A percentile compares a stretch with the other conserved stretches of the same genome.
Evolutionary conservation across 148 eudicot genomes (phyloP).

Genomic region (Amaranthus cruentus): DNA sequence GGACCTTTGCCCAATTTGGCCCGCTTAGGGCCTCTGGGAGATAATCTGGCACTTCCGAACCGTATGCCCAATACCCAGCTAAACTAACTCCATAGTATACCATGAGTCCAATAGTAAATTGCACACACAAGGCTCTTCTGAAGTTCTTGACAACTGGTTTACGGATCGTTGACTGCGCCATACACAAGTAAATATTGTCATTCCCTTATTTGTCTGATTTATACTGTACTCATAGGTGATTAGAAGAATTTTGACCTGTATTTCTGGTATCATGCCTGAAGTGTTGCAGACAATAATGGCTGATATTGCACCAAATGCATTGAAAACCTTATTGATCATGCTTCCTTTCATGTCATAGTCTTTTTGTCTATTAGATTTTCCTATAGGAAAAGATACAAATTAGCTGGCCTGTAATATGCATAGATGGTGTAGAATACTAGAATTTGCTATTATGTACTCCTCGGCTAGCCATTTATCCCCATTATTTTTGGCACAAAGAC

Average conservation of each 20-base stretch:
- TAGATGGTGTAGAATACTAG: too few species aligned
- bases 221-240: too few species aligned
- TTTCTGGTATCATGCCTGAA: constrained; percentile 39
- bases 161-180: constrained; percentile 52
- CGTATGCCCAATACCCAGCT: constrained; percentile 62
- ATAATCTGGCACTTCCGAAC: constrained; percentile 52
- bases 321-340: constrained; percentile 35
- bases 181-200: constrained; percentile 2
- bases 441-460: too few species aligned
- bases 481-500: too few species aligned
- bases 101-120: constrained; percentile 41
- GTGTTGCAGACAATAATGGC: constrained; percentile 58
- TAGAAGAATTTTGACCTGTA: neutral
- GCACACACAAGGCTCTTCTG: constrained; percentile 49
- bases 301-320: constrained; percentile 49
- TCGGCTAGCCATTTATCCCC: too few species aligned
- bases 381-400: constrained; percentile 20
- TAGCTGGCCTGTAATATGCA: neutral
- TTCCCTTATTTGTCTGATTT: neutral
- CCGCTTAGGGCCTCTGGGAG: constrained; percentile 45
- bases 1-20: constrained; percentile 56
- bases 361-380: constrained; percentile 34
- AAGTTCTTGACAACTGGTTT: constrained; percentile 51
- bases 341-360: constrained; percentile 46
- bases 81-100: constrained; percentile 54